A percentile compares a stretch with the other conserved stretches of the same genome.
phyloP scores from a whole-genome alignment of 345 rosid genomes.

The Populus davidiana region DNA sequence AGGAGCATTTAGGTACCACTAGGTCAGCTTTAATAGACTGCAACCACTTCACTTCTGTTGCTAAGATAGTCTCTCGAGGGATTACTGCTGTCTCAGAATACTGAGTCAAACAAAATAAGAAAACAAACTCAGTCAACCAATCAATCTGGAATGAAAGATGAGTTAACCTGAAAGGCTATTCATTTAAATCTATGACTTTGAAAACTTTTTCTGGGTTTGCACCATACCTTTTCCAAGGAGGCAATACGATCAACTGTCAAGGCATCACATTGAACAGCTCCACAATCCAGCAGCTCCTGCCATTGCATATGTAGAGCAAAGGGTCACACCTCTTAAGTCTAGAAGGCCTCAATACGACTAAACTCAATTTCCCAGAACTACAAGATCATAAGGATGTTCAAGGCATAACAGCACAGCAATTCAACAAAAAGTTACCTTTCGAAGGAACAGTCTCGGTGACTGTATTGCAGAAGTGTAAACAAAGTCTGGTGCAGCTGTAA shows the following conservation, averaged over 20 bases:
- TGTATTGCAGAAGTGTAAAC: slow-evolving; percentile 87
- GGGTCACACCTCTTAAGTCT: no score
- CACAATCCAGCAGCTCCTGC: slow-evolving; percentile 90
- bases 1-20: slow-evolving; percentile 48
- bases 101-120: slow-evolving; percentile 32
- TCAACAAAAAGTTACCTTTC: slow-evolving; percentile 48
- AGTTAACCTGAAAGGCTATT: no score
- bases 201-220: no score
- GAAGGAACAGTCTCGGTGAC: slow-evolving; percentile 83
- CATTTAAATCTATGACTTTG: no score
- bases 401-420: no score
- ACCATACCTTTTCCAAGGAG: slow-evolving; percentile 81
- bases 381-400: no score
- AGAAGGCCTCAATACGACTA: no score
- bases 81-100: slow-evolving; percentile 92
- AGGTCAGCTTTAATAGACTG: slow-evolving; percentile 84
- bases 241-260: slow-evolving; percentile 98
- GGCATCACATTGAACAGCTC: slow-evolving; percentile 98
- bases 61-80: slow-evolving; percentile 81
- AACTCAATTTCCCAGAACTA: no score
- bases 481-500: slow-evolving; percentile 94
- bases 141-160: no score
- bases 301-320: background rate
- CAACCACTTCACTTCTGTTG: slow-evolving; percentile 83
- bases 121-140: background rate